Percentiles rank a stretch among this genome's conserved stretches.
These are phyloP conservation scores for Vigna trinervia DNA, from an alignment of 306 rosid genomes.

Conservation along the genomic window DNA sequence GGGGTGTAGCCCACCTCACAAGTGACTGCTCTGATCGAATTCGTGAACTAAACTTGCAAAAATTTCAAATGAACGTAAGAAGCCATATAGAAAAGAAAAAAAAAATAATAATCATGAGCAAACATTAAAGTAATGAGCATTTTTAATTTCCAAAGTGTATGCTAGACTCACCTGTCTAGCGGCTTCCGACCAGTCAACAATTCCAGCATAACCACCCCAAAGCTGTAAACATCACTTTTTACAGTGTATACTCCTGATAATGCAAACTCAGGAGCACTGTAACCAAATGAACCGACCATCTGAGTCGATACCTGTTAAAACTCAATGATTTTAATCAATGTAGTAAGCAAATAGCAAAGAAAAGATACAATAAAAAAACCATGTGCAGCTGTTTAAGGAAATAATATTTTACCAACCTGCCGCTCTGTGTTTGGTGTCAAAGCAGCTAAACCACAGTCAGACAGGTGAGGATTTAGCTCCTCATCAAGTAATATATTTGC, in stretches of 20 bases:
- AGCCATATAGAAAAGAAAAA: conserved; percentile 27
- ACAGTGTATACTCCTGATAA: conserved; percentile 93
- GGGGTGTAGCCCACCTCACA: conserved; percentile 99
- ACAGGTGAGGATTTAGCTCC: conserved; percentile 90
- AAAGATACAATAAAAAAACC: background rate
- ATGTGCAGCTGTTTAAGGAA: conserved; percentile 14
- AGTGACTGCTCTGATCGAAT: conserved; percentile 91
- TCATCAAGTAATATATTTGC: conserved; percentile 95
- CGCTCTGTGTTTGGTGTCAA: conserved; percentile 90
- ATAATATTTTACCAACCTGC: conserved; percentile 54
- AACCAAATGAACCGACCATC: conserved; percentile 97
- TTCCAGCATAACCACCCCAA: conserved; percentile 98
- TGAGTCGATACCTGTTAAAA: conserved; percentile 84
- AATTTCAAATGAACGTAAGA: conserved; percentile 32
- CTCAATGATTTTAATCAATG: conserved; percentile 28
- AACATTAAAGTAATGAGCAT: conserved; percentile 3
- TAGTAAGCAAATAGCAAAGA: conserved; percentile 12
- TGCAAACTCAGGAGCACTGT: conserved; percentile 97
- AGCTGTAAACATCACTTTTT: conserved; percentile 98
- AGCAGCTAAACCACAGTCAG: conserved; percentile 91
- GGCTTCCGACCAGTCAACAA: conserved; percentile 97
- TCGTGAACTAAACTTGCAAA: conserved; percentile 66
- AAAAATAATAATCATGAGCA: conserved; percentile 5
- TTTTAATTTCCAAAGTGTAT: conserved; percentile 19
- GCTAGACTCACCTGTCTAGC: conserved; percentile 72